phyloP scores from a whole-genome alignment of 495 filamentous ascomycete genomes.

The Pyronema domesticum region DNA sequence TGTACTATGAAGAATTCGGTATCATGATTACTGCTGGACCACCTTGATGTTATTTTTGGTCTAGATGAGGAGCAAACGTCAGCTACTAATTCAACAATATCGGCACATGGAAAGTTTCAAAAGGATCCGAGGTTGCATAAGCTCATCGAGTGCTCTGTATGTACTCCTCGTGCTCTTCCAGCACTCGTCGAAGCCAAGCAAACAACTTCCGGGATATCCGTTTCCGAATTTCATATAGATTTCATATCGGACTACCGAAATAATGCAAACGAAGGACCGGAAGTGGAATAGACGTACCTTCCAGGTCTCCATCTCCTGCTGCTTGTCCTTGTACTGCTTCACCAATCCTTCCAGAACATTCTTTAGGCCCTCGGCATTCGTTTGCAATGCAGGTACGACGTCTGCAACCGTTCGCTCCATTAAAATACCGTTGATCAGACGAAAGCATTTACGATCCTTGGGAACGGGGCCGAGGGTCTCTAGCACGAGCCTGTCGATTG shows the following conservation, averaged over 20 bases:
- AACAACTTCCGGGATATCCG: too few species aligned
- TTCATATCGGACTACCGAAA: not conserved
- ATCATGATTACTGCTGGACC: slow-evolving; percentile 31
- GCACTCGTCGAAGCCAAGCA: too few species aligned
- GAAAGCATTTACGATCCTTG: slow-evolving; percentile 85
- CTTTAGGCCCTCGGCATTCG: slow-evolving; percentile 87
- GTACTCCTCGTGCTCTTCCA: not conserved
- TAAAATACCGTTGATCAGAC: slow-evolving; percentile 92
- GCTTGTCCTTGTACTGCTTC: slow-evolving; percentile 91
- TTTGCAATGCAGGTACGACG: slow-evolving; percentile 74
- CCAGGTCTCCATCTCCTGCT: slow-evolving; percentile 92
- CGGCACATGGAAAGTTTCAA: too few species aligned
- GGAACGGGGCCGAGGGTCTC: slow-evolving; percentile 78
- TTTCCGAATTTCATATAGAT: not conserved
- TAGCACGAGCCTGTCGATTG: slow-evolving; percentile 58
- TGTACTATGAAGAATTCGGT: not conserved
- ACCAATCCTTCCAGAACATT: slow-evolving; percentile 90
- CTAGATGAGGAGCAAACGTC: slow-evolving; percentile 30
- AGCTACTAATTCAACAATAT: not conserved
- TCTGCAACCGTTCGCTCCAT: slow-evolving; percentile 87
- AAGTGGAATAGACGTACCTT: slow-evolving; percentile 46
- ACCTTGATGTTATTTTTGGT: slow-evolving; percentile 99
- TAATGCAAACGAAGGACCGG: slow-evolving; percentile 4
- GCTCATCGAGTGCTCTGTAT: too few species aligned
- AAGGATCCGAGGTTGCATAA: too few species aligned